A percentile compares a stretch with the other conserved stretches of the same genome.
Evolutionary conservation across 2,329 filamentous ascomycete species (phyloP).

Genomic region (Capronia coronata): DNA sequence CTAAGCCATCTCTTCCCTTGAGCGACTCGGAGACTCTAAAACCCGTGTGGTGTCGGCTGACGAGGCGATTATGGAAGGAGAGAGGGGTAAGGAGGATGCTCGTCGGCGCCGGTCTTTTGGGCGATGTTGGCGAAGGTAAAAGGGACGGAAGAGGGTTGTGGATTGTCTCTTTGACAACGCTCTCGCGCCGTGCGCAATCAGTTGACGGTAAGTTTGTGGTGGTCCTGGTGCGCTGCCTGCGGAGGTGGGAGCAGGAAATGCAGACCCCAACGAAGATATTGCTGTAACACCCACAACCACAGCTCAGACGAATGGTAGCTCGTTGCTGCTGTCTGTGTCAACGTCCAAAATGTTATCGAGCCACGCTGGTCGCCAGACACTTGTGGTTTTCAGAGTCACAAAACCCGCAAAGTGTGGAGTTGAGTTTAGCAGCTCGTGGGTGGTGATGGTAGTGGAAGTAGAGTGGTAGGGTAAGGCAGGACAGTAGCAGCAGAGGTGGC

Average conservation of each 20-base stretch:
- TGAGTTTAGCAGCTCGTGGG: background rate
- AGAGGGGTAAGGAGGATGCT: too few species aligned
- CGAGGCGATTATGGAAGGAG: too few species aligned
- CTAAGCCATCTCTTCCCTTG: conserved; percentile 16
- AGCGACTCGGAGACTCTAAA: background rate
- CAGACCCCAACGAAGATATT: background rate
- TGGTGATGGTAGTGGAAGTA: background rate
- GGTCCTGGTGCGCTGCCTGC: background rate
- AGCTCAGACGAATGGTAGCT: background rate
- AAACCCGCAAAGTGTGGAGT: background rate
- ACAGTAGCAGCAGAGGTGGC: background rate
- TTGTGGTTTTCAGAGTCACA: background rate
- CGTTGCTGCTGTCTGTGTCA: background rate
- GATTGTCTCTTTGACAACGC: too few species aligned
- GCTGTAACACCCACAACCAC: background rate
- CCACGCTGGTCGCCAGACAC: background rate
- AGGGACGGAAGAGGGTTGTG: too few species aligned
- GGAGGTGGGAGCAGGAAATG: background rate
- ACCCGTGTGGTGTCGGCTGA: too few species aligned
- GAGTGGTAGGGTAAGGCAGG: background rate
- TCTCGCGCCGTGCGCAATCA: too few species aligned
- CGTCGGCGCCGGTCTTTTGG: too few species aligned
- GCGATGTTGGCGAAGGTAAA: too few species aligned
- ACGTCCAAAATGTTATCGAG: background rate
- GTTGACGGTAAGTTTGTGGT: background rate